A percentile compares a stretch with the other conserved stretches of the same genome.
Conservation (phyloP, 1,284 basidiomycete species). For the Rhodotorula sp. region DNA sequence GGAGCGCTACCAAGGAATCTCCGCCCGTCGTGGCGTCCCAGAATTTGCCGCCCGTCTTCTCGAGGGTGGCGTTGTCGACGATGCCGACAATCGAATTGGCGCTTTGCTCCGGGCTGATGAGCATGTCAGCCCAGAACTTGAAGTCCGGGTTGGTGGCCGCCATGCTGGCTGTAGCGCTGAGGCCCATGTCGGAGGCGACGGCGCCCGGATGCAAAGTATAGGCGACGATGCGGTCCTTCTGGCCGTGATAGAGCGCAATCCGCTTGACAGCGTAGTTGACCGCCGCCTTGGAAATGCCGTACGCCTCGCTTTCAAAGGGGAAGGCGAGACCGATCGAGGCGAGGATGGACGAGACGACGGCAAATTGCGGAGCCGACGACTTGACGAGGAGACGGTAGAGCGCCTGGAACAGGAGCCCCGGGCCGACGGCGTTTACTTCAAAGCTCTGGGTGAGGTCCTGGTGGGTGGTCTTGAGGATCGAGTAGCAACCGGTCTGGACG, state of each 20-base stretch:
- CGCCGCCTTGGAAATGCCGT: slow-evolving; percentile 8
- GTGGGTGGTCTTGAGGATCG: not conserved
- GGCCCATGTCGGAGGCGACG: not conserved
- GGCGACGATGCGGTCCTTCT: not conserved
- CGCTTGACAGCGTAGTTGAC: slow-evolving; percentile 1
- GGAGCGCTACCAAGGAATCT: no score
- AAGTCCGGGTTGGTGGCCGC: no score
- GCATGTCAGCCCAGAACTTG: no score
- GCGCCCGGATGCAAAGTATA: not conserved
- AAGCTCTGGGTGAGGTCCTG: not conserved
- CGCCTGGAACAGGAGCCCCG: slow-evolving; percentile 20
- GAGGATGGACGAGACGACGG: slow-evolving; percentile 7
- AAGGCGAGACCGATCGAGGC: not conserved
- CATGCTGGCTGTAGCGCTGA: no score
- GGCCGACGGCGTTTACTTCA: slow-evolving; percentile 19
- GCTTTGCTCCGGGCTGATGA: no score
- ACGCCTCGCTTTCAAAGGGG: no score
- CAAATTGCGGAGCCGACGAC: slow-evolving; percentile 11
- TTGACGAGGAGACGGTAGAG: slow-evolving; percentile 11
- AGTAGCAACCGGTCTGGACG: no score
- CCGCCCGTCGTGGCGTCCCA: no score
- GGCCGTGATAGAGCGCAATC: not conserved
- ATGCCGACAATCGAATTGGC: no score
- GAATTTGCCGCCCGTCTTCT: no score
- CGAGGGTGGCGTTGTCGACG: no score